A percentile compares a stretch with the other conserved stretches of the same genome.
Conservation (phyloP, 2,329 filamentous ascomycete genomes). For the Parastagonospora nodorum region DNA sequence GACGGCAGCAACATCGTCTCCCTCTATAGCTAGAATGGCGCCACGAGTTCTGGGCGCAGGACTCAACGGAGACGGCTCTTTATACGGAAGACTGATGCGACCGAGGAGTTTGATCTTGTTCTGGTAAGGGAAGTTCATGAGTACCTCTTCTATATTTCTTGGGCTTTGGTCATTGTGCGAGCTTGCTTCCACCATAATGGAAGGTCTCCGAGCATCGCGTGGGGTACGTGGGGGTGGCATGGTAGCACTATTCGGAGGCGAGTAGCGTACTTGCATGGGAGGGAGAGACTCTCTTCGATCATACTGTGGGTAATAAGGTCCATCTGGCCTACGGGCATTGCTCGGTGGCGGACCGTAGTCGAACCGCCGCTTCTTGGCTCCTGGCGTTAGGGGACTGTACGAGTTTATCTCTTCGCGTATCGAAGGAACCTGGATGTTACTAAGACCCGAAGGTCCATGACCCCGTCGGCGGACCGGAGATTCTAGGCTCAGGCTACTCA, state of each 20-base stretch:
- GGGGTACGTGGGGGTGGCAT: constrained; percentile 43
- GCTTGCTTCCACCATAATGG: constrained; percentile 11
- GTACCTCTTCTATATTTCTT: constrained; percentile 67
- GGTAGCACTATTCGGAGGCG: constrained; percentile 38
- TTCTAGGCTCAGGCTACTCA: constrained; percentile 50
- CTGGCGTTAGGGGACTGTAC: constrained; percentile 41
- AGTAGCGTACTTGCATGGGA: constrained; percentile 36
- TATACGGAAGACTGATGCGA: constrained; percentile 73
- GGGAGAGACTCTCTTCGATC: constrained; percentile 42
- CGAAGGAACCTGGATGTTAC: constrained; percentile 33
- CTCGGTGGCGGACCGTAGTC: constrained; percentile 44
- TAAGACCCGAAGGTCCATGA: constrained; percentile 32
- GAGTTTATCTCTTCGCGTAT: constrained; percentile 30
- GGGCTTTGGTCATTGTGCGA: constrained; percentile 45
- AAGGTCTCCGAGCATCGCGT: constrained; percentile 27
- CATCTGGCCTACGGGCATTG: constrained; percentile 64
- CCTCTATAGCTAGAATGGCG: constrained; percentile 82
- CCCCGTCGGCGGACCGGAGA: constrained; percentile 37
- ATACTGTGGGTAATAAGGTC: constrained; percentile 44
- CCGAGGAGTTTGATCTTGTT: constrained; percentile 78
- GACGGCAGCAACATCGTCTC: constrained; percentile 68
- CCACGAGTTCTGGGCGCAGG: constrained; percentile 62
- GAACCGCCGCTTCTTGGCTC: constrained; percentile 42
- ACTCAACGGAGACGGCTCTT: constrained; percentile 28
- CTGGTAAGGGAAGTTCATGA: constrained; percentile 75